A percentile compares a stretch with the other conserved stretches of the same genome.
phyloP scores from a whole-genome alignment of 2,329 filamentous ascomycete genomes.

The Alternaria longipes region DNA sequence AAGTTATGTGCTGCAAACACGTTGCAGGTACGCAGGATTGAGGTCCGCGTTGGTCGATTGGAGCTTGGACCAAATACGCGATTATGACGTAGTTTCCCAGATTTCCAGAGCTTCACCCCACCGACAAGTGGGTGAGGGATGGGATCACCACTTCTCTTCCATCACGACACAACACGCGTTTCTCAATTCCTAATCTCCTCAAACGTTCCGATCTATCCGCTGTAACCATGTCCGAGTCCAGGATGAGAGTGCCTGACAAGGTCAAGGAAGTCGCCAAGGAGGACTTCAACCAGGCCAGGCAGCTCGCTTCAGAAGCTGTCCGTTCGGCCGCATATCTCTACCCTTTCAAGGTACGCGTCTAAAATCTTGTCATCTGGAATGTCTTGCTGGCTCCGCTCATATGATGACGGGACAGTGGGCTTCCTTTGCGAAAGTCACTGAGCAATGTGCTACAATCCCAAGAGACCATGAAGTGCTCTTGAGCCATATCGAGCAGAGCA shows the following conservation, averaged over 20 bases:
- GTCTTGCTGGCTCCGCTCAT: neutral
- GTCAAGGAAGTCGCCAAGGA: constrained; percentile 69
- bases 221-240: constrained; percentile 25
- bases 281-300: constrained; percentile 73
- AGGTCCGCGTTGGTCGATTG: constrained; percentile 1
- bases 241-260: constrained; percentile 55
- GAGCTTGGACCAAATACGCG: constrained; percentile 13
- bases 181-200: constrained; percentile 11
- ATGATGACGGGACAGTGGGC: neutral
- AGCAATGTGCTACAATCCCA: neutral
- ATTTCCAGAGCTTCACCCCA: constrained; percentile 13
- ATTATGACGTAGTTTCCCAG: constrained; percentile 22
- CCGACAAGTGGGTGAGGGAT: constrained; percentile 8
- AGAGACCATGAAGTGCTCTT: neutral
- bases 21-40: neutral
- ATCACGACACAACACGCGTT: constrained; percentile 16
- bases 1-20: constrained; percentile 1
- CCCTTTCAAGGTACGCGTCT: constrained; percentile 71
- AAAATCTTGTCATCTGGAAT: neutral
- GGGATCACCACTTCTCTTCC: constrained; percentile 5
- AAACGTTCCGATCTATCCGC: constrained; percentile 13
- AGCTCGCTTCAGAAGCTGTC: constrained; percentile 72
- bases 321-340: constrained; percentile 85
- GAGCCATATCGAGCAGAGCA: neutral
- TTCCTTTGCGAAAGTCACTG: neutral